Evolutionary conservation across 2,329 filamentous ascomycete species (phyloP), one percentile per base, ranked within the genome.

Genomic region (Fusarium odoratissimum): DNA sequence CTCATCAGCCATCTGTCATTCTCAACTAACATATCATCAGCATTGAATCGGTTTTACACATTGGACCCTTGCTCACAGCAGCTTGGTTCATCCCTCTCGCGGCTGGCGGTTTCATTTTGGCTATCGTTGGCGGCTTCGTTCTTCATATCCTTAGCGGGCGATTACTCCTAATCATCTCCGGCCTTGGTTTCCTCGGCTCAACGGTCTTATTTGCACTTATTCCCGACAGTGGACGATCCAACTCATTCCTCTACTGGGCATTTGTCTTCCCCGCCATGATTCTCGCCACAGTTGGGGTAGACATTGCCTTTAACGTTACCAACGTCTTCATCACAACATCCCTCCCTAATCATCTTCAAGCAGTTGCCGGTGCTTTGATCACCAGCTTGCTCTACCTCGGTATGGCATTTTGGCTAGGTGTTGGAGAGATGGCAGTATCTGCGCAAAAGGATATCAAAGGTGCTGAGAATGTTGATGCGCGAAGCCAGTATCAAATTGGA

Each of bases 301-400:
- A 95, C 76, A 90, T 95, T 60, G 90, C 90, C 11, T 95, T 91
- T 82, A 94, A 92, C 77, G 88, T 95, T 3, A 89, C 91, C 23
- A 95, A 92, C 76, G 88, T 95, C 66, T 95, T 93, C 81, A 92
- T 94, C 79, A 94, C 92, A 0, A 94, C 92, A 0, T 89, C 88
- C 19, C 84, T 95, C 70, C 91, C 92, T 0, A 84, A 85, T 8
- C 86, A 88, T 17, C 86, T 90, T 55, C 93, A 95, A 78, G 92
- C 92, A 0, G 84, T 94, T 0, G 93, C 92, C 0, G 92, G 92
- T 2, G 92, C 90, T 0, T 80, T 95, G 0, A 56, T 72, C 8
- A 66, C 69, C 1, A 90, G 89, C 52, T 81, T 94, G 5, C 79
- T 94, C 35, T 92, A 93, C 75, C 84, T 95, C 13, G 91, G 91